phyloP scores from a whole-genome alignment of 2,329 filamentous ascomycete species.

The Botrytis galanthina region DNA sequence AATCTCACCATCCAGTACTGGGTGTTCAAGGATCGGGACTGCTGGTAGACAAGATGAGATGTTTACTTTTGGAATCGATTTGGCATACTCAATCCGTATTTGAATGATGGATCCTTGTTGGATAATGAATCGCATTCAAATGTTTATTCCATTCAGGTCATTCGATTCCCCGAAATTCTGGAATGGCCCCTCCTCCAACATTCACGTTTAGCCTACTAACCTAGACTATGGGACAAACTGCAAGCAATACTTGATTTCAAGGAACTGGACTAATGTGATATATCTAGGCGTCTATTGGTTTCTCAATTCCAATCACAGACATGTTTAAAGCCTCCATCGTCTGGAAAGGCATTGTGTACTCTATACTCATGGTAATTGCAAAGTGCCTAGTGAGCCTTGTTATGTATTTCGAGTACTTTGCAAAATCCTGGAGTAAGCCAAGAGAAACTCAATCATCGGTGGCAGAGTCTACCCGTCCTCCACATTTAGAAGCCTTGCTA shows the following conservation, averaged over 20 bases:
- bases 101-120: neutral
- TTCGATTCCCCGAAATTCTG: neutral
- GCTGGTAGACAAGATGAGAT: neutral
- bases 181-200: neutral
- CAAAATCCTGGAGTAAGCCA: neutral
- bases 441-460: neutral
- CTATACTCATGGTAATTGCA: conserved; percentile 64
- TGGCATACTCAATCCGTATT: neutral
- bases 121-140: neutral
- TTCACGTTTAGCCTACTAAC: neutral
- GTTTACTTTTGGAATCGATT: neutral
- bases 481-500: conserved; percentile 25
- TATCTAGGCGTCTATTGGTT: conserved; percentile 61
- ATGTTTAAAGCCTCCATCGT: conserved; percentile 64
- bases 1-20: neutral
- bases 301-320: conserved; percentile 70
- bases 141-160: neutral
- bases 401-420: conserved; percentile 27
- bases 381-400: conserved; percentile 57
- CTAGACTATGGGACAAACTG: neutral
- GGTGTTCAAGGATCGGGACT: neutral
- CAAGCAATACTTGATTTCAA: neutral
- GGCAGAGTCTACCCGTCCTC: conserved; percentile 22
- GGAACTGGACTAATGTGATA: neutral
- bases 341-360: conserved; percentile 73